Base-by-base conservation (phyloP, 2,329 filamentous ascomycete genomes). In the Paecilomyces dactylethromorphus region DNA sequence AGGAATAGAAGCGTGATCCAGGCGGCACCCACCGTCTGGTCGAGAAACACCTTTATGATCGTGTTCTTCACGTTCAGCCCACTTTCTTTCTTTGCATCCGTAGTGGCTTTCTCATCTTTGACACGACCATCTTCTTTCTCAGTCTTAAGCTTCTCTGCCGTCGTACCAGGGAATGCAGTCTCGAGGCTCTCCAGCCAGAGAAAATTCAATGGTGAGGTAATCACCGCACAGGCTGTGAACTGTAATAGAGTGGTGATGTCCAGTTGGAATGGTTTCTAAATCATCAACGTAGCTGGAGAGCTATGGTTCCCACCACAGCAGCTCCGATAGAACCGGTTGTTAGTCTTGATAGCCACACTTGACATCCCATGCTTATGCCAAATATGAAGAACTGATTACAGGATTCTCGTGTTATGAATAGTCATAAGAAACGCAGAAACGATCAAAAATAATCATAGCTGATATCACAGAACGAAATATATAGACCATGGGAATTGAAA, bases 161-260 rank as follows among this genome's bases (percentile, higher is more conserved):
- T 52, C 1, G 22, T 24, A 0, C 80, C 81, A 0, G 83, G 83
- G 58, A 84, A 83, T 10, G 69, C 76, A 22, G 75, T 73, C 69
- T 85, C 83, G 31, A 85, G 76, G 31, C 77, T 77, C 57, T 81
- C 77, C 64, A 86, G 82, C 83, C 84, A 86, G 58, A 82, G 71
- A 64, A 82, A 85, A 62, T 84, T 84, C 55, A 83, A 79, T 6
- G 84, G 84, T 1, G 82, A 78, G 3, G 80, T 80, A 50, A 85
- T 70, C 58, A 85, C 69, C 2, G 82, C 76, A 56, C 82, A 77
- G 39, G 79, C 72, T 45, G 83, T 77, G 69, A 86, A 86, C 62
- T 82, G 82, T 21, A 82, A 66, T 50, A 86, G 74, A 29, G 80
- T 77, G 31, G 74, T 60, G 1, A 76, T 55, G 59, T 85, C 81